Base-by-base conservation (phyloP, 2,329 filamentous ascomycete genomes). In the Xylariaceae sp. region DNA sequence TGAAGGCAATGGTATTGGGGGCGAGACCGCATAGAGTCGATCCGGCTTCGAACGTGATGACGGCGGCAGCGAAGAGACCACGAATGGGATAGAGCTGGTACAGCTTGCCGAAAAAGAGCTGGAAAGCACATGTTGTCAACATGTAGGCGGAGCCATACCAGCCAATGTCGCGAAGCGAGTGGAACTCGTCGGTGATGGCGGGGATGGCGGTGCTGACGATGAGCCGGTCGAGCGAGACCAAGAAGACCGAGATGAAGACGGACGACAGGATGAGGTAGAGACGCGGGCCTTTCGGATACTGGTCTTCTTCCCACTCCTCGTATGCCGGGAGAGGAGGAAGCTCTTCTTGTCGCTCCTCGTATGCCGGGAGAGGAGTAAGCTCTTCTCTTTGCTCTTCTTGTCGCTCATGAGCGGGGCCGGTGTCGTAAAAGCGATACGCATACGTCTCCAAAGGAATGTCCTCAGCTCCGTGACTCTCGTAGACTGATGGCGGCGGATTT, bases 121-220 rank as follows among this genome's bases (percentile, higher is more conserved):
- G 75, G 58, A 75, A 76, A 53, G 72, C 67, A 51, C 70, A 73
- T 47, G 69, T 70, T 0, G 73, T 74, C 13, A 76, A 61, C 56
- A 75, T 60, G 57, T 74, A 76, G 18, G 72, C 73, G n/a, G 70
- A 71, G 18, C 73, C 73, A 59, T 76, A 76, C 73, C 73, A 76
- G 34, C 74, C 72, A n/a, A 75, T 70, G 59, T 76, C 73, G 4
- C 67, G 67, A 2, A 74, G 66, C 6, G 72, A 74, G 57, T 73
- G 61, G 65, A 75, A 76, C 44, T 74, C 71, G 58, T 75, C 70
- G 2, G 73, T 75, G 65, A 75, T 75, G 51, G 67, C 67, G 13
- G 73, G 74, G 51, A 76, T 73, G n/a, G 74, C 74, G 1, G 74
- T 76, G 0, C 72, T 69, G 56, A 75, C 68, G 59, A 74, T 74